Percentiles rank a stretch among this genome's conserved stretches.
Conservation (phyloP, 1,284 basidiomycete species). For the Sparassis latifolia region DNA sequence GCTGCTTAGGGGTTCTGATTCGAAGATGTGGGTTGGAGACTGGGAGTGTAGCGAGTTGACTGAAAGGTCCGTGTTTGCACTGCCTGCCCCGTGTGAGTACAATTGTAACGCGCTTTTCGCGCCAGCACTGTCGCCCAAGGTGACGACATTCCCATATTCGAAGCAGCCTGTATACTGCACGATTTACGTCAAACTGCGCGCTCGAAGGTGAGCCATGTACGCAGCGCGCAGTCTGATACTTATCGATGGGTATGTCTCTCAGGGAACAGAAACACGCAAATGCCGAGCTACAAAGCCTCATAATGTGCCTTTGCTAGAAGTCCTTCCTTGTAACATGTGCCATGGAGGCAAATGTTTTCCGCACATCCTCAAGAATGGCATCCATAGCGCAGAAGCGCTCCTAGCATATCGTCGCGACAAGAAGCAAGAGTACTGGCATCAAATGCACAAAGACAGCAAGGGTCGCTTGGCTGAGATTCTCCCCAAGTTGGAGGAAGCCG, state of each 20-base stretch:
- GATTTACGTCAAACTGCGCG: neutral
- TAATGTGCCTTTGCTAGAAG: neutral
- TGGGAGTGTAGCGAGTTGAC: neutral
- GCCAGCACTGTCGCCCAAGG: slow-evolving; percentile 1
- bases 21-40: too few relatives aligned
- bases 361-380: slow-evolving; percentile 39
- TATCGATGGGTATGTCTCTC: too few relatives aligned
- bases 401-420: slow-evolving; percentile 24
- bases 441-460: slow-evolving; percentile 29
- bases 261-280: too few relatives aligned
- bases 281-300: neutral
- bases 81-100: neutral
- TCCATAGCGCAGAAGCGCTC: slow-evolving; percentile 51
- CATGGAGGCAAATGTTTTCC: slow-evolving; percentile 43
- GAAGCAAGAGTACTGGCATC: slow-evolving; percentile 36
- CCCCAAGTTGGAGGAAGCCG: slow-evolving; percentile 22
- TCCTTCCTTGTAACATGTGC: slow-evolving; percentile 42
- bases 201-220: neutral
- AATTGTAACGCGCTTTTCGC: neutral
- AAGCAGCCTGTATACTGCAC: slow-evolving; percentile 25
- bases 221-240: too few relatives aligned
- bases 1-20: slow-evolving; percentile 11
- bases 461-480: slow-evolving; percentile 20
- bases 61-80: neutral
- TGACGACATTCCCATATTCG: slow-evolving; percentile 21